Conservation (phyloP, 2,329 filamentous ascomycete genomes). For the Hypoxylon sp. region DNA sequence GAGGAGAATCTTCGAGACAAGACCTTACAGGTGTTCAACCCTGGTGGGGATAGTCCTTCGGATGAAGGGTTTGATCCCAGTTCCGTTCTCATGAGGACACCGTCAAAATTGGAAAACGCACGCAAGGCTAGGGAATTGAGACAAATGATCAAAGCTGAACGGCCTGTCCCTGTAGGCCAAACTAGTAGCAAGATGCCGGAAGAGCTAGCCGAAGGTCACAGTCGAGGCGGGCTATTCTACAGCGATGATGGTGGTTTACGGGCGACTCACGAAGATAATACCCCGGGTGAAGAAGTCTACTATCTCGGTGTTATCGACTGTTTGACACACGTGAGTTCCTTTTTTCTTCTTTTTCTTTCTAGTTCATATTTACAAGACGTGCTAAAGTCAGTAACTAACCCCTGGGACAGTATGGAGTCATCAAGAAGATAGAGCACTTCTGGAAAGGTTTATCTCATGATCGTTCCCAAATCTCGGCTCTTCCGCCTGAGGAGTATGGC, state of each 20-base stretch:
- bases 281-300: slow-evolving; percentile 90
- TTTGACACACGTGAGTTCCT: slow-evolving; percentile 85
- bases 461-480: slow-evolving; percentile 89
- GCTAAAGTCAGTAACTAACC: slow-evolving; percentile 33
- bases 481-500: slow-evolving; percentile 90
- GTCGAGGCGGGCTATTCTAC: slow-evolving; percentile 81
- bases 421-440: slow-evolving; percentile 96
- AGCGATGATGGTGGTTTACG: slow-evolving; percentile 96
- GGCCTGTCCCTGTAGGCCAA: slow-evolving; percentile 92
- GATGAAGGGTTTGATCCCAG: slow-evolving; percentile 72
- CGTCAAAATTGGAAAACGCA: slow-evolving; percentile 91
- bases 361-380: neutral
- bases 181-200: slow-evolving; percentile 89
- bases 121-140: slow-evolving; percentile 91
- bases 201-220: slow-evolving; percentile 81
- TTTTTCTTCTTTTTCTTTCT: neutral
- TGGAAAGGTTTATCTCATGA: slow-evolving; percentile 93
- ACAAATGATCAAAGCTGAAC: slow-evolving; percentile 92
- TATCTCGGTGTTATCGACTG: slow-evolving; percentile 99
- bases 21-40: slow-evolving; percentile 93
- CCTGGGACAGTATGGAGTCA: slow-evolving; percentile 80
- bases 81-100: slow-evolving; percentile 83
- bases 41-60: slow-evolving; percentile 74
- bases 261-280: slow-evolving; percentile 91
- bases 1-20: slow-evolving; percentile 93